Base-by-base conservation (phyloP, 345 rosid species). In the Rhizophora mangle region DNA sequence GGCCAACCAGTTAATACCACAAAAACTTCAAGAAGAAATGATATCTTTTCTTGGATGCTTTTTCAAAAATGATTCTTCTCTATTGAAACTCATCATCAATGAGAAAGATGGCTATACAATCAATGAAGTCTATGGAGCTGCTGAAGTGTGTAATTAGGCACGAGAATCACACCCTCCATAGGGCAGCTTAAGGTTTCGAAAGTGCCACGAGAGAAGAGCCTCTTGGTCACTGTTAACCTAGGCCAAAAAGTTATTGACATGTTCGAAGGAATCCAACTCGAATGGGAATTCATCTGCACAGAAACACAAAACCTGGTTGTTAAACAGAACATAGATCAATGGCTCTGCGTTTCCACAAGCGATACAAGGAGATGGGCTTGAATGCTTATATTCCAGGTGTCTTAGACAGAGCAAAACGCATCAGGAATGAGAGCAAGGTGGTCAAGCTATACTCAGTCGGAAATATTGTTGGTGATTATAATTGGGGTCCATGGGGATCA, bases 391-490 rank as follows among this genome's bases (percentile, higher is more conserved):
- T 79, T 37, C 57, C 68, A 0, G 27, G 62, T 32, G 74, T 74
- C 19, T 27, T 60, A 62, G 66, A 71, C 43, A 74, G 60, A 56
- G 68, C 66, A 55, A 74, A 74, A 52, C 62, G 46, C 39, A 56
- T 64, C 19, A 61, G 66, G 53, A 57, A 74, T 49, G 64, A 67
- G 31, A 72, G 37, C 34, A 53, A 64, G 29, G 68, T 63, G 32
- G 70, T 76, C 46, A 70, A 71, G 39, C 71, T 80, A 31, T 57
- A 68, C 32, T 64, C 81, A 8, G 8, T 47, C 3, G 80, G 72
- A 62, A 43, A 30, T 62, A 62, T 47, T 24, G 43, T 29, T 6
- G 60, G 29, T 43, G 47, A 43, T 43, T 43, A 43, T 43, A 43
- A 13, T 10, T 0, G 47, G 47, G 47, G 47, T 43, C 16, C 47